A percentile compares a stretch with the other conserved stretches of the same genome.
Conservation (phyloP, 768 basidiomycete species). For the Pleurotus pulmonarius region DNA sequence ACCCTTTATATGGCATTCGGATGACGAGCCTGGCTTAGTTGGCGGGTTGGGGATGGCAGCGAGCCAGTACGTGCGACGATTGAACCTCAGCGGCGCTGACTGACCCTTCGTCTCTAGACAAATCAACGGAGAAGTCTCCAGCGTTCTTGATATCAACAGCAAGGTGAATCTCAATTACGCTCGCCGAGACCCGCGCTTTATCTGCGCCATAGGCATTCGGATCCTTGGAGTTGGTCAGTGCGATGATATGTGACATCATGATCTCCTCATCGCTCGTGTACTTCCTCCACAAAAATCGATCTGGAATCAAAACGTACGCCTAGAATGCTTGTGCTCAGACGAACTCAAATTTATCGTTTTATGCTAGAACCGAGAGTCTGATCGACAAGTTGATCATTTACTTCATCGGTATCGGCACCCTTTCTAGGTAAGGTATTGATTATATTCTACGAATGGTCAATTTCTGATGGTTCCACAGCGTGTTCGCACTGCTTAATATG, state of each 20-base stretch:
- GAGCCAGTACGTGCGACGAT: not conserved
- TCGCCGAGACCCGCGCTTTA: not conserved
- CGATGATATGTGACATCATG: conserved; percentile 2
- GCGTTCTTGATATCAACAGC: not conserved
- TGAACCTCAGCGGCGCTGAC: too few species aligned
- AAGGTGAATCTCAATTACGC: not conserved
- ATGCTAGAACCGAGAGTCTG: not conserved
- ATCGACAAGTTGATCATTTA: conserved; percentile 1
- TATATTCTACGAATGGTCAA: not conserved
- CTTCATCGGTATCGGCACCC: not conserved
- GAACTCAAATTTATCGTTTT: not conserved
- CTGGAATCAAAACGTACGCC: conserved; percentile 3
- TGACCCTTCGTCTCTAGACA: not conserved
- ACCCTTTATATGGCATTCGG: not conserved
- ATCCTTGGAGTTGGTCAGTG: not conserved
- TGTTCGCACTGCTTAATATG: not conserved
- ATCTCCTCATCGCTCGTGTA: not conserved
- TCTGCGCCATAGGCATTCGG: not conserved
- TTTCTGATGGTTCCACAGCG: not conserved
- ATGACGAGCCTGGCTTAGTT: not conserved
- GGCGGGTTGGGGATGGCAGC: not conserved
- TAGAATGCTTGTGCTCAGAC: not conserved
- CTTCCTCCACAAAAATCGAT: conserved; percentile 2
- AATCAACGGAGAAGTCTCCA: not conserved
- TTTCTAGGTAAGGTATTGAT: not conserved